Percentiles rank a stretch among this genome's conserved stretches.
These are phyloP conservation scores for Astrephomene gubernaculifera DNA, from an alignment of 139 green algal species.

Conservation along the genomic window DNA sequence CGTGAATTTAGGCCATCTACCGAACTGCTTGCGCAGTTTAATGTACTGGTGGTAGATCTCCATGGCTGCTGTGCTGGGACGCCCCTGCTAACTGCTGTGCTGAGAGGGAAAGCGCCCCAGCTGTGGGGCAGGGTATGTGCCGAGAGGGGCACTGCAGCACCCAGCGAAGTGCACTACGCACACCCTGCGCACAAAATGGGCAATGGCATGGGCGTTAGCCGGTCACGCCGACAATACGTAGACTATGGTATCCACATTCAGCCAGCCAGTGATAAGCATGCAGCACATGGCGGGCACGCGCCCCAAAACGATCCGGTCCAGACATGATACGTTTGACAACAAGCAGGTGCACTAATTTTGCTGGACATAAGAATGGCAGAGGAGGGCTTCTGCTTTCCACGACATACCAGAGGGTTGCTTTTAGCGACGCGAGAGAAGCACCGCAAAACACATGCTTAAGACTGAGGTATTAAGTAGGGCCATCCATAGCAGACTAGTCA, in stretches of 20 bases:
- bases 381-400: slow-evolving; percentile 9
- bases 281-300: too few species aligned
- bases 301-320: too few species aligned
- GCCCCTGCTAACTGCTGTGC: not conserved
- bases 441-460: not conserved
- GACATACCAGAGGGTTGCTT: slow-evolving; percentile 2
- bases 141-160: not conserved
- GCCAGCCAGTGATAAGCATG: too few species aligned
- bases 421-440: not conserved
- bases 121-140: not conserved
- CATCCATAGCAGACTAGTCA: not conserved
- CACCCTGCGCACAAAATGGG: too few species aligned
- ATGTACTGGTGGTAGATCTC: slow-evolving; percentile 89
- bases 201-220: too few species aligned
- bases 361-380: too few species aligned
- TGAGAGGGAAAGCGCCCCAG: not conserved
- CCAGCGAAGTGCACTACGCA: too few species aligned
- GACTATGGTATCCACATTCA: too few species aligned
- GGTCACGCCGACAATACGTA: too few species aligned
- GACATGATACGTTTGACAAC: too few species aligned
- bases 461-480: not conserved
- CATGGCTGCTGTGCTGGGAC: slow-evolving; percentile 38
- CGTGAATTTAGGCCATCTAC: slow-evolving; percentile 80
- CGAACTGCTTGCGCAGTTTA: slow-evolving; percentile 88
- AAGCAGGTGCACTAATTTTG: too few species aligned